Evolutionary conservation across 331 rosid species (phyloP).

Genomic region (Quercus lobata): DNA sequence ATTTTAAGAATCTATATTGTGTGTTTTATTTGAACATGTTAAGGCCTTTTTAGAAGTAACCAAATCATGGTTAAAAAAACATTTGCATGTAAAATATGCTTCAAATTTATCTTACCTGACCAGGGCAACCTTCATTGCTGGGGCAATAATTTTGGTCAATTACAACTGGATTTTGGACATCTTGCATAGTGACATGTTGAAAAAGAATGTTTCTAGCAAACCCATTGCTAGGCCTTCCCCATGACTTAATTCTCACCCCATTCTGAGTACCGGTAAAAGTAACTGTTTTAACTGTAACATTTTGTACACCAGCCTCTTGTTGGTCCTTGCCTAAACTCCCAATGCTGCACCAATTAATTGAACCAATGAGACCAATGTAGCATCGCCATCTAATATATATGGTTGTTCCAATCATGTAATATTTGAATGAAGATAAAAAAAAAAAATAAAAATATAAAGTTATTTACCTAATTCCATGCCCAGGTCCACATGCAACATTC

Average conservation of each 20-base stretch:
- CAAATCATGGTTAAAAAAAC: too few species aligned
- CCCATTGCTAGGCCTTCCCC: conserved; percentile 36
- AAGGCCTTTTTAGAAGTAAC: too few species aligned
- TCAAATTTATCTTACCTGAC: conserved; percentile 5
- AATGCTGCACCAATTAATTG: conserved; percentile 11
- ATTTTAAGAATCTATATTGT: too few species aligned
- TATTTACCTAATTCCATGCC: conserved; percentile 43
- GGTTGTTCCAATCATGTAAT: too few species aligned
- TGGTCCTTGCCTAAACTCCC: conserved; percentile 30
- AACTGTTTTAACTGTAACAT: conserved; percentile 17
- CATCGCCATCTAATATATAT: background rate
- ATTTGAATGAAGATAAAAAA: too few species aligned
- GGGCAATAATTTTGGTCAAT: conserved; percentile 38
- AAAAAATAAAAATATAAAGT: too few species aligned
- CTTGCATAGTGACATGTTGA: background rate
- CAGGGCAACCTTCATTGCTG: conserved; percentile 10
- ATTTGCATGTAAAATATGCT: too few species aligned
- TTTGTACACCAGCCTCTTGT: conserved; percentile 21
- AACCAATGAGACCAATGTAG: background rate
- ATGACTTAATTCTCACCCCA: conserved; percentile 31
- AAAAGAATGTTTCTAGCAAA: conserved; percentile 21
- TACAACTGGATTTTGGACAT: conserved; percentile 29
- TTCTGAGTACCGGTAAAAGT: conserved; percentile 19
- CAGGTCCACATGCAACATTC: conserved; percentile 38
- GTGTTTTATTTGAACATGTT: too few species aligned